Evolutionary conservation across 1,139 yeast genomes (phyloP).

Genomic region (Candida dubliniensis): DNA sequence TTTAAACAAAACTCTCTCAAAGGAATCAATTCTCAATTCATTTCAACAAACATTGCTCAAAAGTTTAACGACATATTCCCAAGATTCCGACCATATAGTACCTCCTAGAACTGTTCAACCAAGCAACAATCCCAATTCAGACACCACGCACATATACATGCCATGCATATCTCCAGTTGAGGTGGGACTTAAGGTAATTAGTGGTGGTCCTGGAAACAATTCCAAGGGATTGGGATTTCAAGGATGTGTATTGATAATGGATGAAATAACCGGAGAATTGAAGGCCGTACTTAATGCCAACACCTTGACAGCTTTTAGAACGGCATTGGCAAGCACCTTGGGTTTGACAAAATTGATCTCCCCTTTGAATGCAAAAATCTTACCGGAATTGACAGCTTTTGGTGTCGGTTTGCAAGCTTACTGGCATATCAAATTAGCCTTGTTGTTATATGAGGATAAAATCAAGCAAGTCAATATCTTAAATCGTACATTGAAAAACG

Average conservation of each 20-base stretch:
- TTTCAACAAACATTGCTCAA: conserved; percentile 30
- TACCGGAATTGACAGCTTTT: conserved; percentile 43
- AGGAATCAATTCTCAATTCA: conserved; percentile 20
- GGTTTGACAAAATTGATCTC: conserved; percentile 41
- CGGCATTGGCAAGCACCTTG: conserved; percentile 59
- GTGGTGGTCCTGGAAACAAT: conserved; percentile 46
- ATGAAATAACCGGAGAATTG: conserved; percentile 51
- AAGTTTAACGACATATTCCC: conserved; percentile 23
- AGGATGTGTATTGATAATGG: conserved; percentile 52
- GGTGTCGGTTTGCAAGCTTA: conserved; percentile 71
- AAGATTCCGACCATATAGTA: conserved; percentile 27
- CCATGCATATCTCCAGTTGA: conserved; percentile 56
- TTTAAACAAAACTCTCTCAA: conserved; percentile 19
- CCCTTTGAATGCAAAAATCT: conserved; percentile 14
- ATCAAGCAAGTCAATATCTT: conserved; percentile 44
- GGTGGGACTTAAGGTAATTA: conserved; percentile 46
- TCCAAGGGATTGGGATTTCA: conserved; percentile 46
- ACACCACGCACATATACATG: conserved; percentile 60
- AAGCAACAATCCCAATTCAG: conserved; percentile 27
- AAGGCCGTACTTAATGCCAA: conserved; percentile 58
- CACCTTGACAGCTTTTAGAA: conserved; percentile 64
- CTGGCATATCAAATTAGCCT: conserved; percentile 59
- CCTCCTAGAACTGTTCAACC: conserved; percentile 36
- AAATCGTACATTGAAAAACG: conserved; percentile 47
- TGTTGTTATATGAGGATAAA: conserved; percentile 37